Percentiles rank a stretch among this genome's conserved stretches.
These are phyloP conservation scores for Mucor lusitanicus DNA, from an alignment of 371 early-diverging fungal species.

Conservation along the genomic window DNA sequence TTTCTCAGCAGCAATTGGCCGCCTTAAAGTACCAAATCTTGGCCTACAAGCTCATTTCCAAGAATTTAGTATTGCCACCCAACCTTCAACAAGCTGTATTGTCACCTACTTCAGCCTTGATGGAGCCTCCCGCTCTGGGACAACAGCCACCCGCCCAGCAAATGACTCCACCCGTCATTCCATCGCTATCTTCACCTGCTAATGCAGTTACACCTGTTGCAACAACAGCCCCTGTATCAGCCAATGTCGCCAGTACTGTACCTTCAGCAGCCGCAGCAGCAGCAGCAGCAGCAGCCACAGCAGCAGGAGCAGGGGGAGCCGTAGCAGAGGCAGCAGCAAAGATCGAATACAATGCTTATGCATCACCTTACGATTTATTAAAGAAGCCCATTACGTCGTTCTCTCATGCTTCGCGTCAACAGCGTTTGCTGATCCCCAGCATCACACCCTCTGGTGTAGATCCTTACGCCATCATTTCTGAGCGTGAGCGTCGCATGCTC, in stretches of 20 bases:
- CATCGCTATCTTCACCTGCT: background rate
- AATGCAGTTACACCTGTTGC: constrained; percentile 1
- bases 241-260: background rate
- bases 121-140: background rate
- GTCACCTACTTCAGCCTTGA: constrained; percentile 25
- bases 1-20: constrained; percentile 66
- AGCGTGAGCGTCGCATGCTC: constrained; percentile 73
- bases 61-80: constrained; percentile 77
- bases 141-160: background rate
- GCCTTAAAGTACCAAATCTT: constrained; percentile 78
- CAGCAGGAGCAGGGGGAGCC: too few species aligned
- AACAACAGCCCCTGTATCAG: constrained; percentile 4
- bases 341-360: constrained; percentile 31
- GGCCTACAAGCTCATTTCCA: constrained; percentile 80
- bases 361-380: constrained; percentile 58
- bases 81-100: constrained; percentile 75
- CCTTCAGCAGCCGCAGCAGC: background rate
- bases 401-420: constrained; percentile 66
- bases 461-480: constrained; percentile 67
- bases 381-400: constrained; percentile 51
- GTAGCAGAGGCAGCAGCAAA: constrained; percentile 6
- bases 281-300: background rate
- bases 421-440: constrained; percentile 70
- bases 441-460: constrained; percentile 80
- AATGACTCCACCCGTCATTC: constrained; percentile 4